Conservation (phyloP, 352 stramenopile species). For the Phytophthora fragariaefolia region DNA sequence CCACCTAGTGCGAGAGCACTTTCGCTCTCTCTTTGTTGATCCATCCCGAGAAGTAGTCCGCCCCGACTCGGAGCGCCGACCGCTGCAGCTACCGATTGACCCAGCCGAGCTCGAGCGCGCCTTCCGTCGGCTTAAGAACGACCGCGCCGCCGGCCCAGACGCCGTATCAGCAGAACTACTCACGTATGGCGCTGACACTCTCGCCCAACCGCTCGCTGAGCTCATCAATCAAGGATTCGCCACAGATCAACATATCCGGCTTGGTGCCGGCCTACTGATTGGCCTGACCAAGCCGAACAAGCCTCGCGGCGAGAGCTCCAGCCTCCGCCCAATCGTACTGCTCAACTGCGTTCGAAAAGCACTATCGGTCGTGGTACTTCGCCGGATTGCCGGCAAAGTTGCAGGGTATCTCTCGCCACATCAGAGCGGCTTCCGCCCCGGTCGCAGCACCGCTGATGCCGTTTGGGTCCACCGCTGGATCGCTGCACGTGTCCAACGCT, state of each 20-base stretch:
- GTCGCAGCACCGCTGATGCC: neutral
- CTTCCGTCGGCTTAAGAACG: neutral
- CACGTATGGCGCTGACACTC: neutral
- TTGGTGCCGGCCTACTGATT: neutral
- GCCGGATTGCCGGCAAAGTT: no score
- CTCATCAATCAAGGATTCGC: conserved; percentile 7
- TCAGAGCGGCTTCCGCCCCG: neutral
- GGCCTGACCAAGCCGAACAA: no score
- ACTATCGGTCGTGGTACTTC: no score
- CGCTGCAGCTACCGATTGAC: neutral
- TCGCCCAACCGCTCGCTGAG: neutral
- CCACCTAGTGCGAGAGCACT: no score
- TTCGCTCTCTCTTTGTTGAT: no score
- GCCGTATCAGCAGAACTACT: conserved; percentile 4
- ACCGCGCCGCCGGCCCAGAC: neutral
- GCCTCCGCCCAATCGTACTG: no score
- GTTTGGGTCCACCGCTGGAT: neutral
- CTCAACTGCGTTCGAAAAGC: no score
- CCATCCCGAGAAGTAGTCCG: no score
- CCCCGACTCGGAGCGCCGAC: no score
- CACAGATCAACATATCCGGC: no score
- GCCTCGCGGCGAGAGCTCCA: no score
- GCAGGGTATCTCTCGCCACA: neutral
- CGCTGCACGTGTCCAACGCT: neutral
- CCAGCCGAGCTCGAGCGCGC: neutral